Evolutionary conservation across 2,329 filamentous ascomycete genomes (phyloP).

Genomic region (Fusarium tjaetaba): DNA sequence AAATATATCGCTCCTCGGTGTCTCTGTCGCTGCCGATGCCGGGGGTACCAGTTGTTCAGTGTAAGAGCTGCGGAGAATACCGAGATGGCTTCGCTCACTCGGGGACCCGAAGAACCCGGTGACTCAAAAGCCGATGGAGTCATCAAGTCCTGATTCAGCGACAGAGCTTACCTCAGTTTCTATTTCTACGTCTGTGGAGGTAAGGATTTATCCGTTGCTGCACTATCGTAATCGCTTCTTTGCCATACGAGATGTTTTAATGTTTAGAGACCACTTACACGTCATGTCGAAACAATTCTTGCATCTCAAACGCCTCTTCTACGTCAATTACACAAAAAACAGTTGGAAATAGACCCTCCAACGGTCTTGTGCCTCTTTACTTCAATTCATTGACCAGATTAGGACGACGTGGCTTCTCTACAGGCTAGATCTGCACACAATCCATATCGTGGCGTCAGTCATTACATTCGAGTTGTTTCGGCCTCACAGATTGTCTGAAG

Average conservation of each 20-base stretch:
- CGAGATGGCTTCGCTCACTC: not conserved
- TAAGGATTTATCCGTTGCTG: not conserved
- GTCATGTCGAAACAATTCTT: not conserved
- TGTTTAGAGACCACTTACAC: not conserved
- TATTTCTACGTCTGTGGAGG: not conserved
- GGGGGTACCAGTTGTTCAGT: not conserved
- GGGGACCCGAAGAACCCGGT: not conserved
- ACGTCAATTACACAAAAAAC: not conserved
- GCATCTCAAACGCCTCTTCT: constrained; percentile 3
- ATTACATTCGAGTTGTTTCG: not conserved
- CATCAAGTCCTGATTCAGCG: not conserved
- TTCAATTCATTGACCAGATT: not conserved
- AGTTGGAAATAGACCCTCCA: not conserved
- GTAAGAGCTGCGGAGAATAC: not conserved
- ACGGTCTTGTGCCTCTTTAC: constrained; percentile 2
- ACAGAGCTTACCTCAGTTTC: not conserved
- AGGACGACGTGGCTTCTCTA: not conserved
- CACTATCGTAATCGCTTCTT: not conserved
- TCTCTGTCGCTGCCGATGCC: not conserved
- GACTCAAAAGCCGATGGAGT: not conserved
- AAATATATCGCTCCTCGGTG: not conserved
- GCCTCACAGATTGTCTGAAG: not conserved
- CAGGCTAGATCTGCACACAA: not conserved
- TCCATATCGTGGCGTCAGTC: constrained; percentile 21
- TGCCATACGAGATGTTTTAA: not conserved